Evolutionary conservation across 2,329 filamentous ascomycete species (phyloP), one percentile per base, ranked within the genome.

Genomic region (Cordyceps tenuipes): DNA sequence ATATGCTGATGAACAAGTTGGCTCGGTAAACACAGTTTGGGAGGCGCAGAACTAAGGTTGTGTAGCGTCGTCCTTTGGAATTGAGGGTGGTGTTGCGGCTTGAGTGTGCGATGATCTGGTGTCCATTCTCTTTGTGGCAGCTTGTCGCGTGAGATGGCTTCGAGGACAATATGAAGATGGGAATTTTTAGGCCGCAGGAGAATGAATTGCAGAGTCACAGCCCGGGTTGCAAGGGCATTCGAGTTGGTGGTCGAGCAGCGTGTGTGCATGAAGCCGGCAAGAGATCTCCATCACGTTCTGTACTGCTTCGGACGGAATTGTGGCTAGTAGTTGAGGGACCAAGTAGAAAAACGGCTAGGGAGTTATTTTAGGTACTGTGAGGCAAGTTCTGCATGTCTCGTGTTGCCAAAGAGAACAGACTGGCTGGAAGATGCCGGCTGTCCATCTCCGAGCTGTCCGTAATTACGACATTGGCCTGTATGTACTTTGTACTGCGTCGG

Each of bases 361-460:
- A 34, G 31, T 34, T 34, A 8, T 23, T 23, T 23, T 23, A 23
- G 23, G 23, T 23, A 23, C 23, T 23, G 23, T 23, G 4, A 23
- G 23, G 4, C 23, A 23, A 23, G 23, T 23, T 23, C 23, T 23
- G 23, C 23, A 23, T 23, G 3, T 2, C 23, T 23, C 23, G 3
- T 4, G 23, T 23, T 23, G 23, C 23, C 17, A n/a, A 17, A 7
- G n/a, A 46, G n/a, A 17, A 9, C 34, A 26, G 46, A 17, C 36
- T 58, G 46, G 36, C 34, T 34, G 12, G 44, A 41, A 41, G 31
- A 29, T 31, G n/a, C 55, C 46, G 55, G 36, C 34, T 15, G 34
- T 58, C 49, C 56, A 52, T 46, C 39, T 52, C 48, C 56, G 56
- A 59, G 48, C 19, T 34, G 36, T 12, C 56, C 56, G 56, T 59